Percentiles rank a stretch among this genome's conserved stretches.
Conservation (phyloP, 805 yeast genomes). For the Candida sphagnicola region DNA sequence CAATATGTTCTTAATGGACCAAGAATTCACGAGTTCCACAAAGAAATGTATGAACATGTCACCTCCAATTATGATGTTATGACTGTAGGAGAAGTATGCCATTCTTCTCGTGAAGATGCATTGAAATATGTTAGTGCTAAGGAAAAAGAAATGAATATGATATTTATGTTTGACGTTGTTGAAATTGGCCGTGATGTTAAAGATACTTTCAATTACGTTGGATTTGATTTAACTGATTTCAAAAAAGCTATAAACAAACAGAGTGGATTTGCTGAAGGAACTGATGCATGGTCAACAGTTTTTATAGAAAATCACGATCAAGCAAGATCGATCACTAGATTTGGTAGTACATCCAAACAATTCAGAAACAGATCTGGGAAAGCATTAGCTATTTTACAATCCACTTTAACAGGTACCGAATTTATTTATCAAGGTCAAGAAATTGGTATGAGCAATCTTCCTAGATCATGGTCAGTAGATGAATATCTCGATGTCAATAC, state of each 20-base stretch:
- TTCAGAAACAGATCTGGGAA: slow-evolving; percentile 42
- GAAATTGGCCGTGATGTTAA: slow-evolving; percentile 32
- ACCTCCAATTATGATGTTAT: slow-evolving; percentile 47
- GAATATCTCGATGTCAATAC: slow-evolving; percentile 52
- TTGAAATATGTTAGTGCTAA: slow-evolving; percentile 40
- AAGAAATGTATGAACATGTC: slow-evolving; percentile 43
- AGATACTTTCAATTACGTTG: slow-evolving; percentile 31
- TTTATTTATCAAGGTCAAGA: slow-evolving; percentile 63
- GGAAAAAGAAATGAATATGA: slow-evolving; percentile 34
- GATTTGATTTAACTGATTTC: slow-evolving; percentile 34
- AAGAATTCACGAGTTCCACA: slow-evolving; percentile 54
- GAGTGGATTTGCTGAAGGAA: slow-evolving; percentile 38
- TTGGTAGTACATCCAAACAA: slow-evolving; percentile 37
- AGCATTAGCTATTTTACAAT: slow-evolving; percentile 43
- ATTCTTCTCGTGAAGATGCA: slow-evolving; percentile 37
- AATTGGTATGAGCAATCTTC: slow-evolving; percentile 50
- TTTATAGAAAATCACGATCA: slow-evolving; percentile 60
- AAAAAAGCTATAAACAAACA: slow-evolving; percentile 35
- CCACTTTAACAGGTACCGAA: slow-evolving; percentile 50
- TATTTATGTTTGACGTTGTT: slow-evolving; percentile 30
- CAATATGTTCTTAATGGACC: slow-evolving; percentile 43
- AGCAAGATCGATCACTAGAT: slow-evolving; percentile 50
- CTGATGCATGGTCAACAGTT: slow-evolving; percentile 58
- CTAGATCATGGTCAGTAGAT: slow-evolving; percentile 41
- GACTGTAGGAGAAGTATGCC: slow-evolving; percentile 58